Base-by-base conservation (phyloP, 78 protist species). In the Thecamonas trahens region DNA sequence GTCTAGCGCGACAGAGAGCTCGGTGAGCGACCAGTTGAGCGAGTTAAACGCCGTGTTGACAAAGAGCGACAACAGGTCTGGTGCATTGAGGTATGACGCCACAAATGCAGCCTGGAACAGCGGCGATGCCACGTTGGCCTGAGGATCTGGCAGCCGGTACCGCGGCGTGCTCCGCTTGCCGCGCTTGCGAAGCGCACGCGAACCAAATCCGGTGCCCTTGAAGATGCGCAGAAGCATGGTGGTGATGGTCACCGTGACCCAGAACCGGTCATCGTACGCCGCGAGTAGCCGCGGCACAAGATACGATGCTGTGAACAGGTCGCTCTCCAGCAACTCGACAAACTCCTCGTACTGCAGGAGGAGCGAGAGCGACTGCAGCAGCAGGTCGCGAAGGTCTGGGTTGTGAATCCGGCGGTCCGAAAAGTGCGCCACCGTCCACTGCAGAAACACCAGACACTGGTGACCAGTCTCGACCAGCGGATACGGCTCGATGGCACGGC, bases 11-110 rank as follows among this genome's bases (percentile, higher is more conserved):
- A 55, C 61, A 55, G 38, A n/a, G 28, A 55, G 28, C 13, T 55
- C 61, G 61, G 61, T 55, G 26, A 55, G 22, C 17, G 61, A n/a
- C 61, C 61, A 55, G 28, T 55, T 55, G 15, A 55, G 61, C 38
- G 22, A 28, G 61, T 55, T 55, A 29, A 55, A 55, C 13, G 28
- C 28, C 29, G 13, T 8, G 13, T 55, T 55, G 15, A 55, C 11
- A 29, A 55, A 55, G 9, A 28, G 38, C 17, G 35, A n/a, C 17
- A n/a, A 55, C 35, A 55, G 61, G 13, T n/a, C 13, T 29, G 28
- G 22, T 8, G 22, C 61, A n/a, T 55, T 55, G 61, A 8, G 9
- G 61, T 29, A 55, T 13, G 9, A n/a, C 11, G 17, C 61, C 26
- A 11, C 28, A 29, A 55, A 55, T 7, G 28, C 61, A 11, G 22